Percentiles rank a stretch among this genome's conserved stretches.
phyloP scores from a whole-genome alignment of 1,284 basidiomycete species.

The Amylostereum chailletii region DNA sequence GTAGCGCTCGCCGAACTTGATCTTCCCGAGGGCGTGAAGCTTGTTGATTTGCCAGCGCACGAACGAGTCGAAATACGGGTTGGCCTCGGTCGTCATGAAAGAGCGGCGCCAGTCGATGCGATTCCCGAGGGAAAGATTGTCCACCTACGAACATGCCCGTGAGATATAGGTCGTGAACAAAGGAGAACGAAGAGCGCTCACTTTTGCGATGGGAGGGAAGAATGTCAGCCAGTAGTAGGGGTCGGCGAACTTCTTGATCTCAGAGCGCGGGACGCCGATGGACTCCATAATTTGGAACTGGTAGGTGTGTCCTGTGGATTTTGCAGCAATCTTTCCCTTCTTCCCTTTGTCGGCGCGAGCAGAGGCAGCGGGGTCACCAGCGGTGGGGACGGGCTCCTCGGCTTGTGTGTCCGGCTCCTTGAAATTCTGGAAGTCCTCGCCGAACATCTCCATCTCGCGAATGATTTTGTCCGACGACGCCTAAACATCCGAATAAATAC shows the following conservation, averaged over 20 bases:
- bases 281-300: conserved; percentile 99
- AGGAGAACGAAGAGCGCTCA: conserved; percentile 25
- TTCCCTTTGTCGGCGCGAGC: conserved; percentile 71
- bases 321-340: conserved; percentile 93
- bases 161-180: not conserved
- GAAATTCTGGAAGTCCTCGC: conserved; percentile 80
- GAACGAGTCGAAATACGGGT: conserved; percentile 97
- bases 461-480: conserved; percentile 95
- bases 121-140: conserved; percentile 83
- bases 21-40: conserved; percentile 76
- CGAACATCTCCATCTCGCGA: conserved; percentile 96
- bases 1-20: conserved; percentile 98
- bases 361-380: conserved; percentile 23
- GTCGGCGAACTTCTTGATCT: conserved; percentile 96
- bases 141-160: conserved; percentile 37
- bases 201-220: conserved; percentile 94
- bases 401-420: conserved; percentile 35
- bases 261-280: conserved; percentile 78
- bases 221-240: conserved; percentile 88
- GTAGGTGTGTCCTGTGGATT: conserved; percentile 90
- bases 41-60: conserved; percentile 99
- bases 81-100: conserved; percentile 92
- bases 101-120: conserved; percentile 97
- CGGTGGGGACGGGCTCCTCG: conserved; percentile 30
- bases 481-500: conserved; percentile 28